phyloP scores from a whole-genome alignment of 1,284 basidiomycete species.

The Pterula multifida region DNA sequence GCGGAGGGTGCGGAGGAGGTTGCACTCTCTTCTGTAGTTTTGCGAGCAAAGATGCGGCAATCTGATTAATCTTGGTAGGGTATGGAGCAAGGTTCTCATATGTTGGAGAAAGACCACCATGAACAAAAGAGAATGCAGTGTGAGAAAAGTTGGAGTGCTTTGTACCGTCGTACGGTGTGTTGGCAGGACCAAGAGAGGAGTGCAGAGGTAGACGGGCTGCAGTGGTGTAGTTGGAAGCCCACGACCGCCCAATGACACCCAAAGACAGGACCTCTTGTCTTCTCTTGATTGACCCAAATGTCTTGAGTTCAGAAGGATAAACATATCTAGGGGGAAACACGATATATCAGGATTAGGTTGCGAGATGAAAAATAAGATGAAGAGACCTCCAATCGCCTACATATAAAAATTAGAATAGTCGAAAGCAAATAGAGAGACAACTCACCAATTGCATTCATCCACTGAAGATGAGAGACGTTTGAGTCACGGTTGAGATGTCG shows the following conservation, averaged over 20 bases:
- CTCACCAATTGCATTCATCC: slow-evolving; percentile 80
- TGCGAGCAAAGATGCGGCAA: slow-evolving; percentile 54
- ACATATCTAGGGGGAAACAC: slow-evolving; percentile 81
- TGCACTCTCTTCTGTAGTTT: slow-evolving; percentile 50
- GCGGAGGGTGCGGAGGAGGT: slow-evolving; percentile 71
- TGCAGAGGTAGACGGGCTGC: slow-evolving; percentile 74
- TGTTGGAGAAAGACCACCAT: slow-evolving; percentile 72
- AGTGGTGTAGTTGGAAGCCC: slow-evolving; percentile 80
- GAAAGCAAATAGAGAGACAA: slow-evolving; percentile 7
- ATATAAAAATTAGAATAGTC: slow-evolving; percentile 8
- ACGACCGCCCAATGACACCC: slow-evolving; percentile 73
- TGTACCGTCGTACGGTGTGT: slow-evolving; percentile 52
- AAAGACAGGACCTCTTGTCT: slow-evolving; percentile 64
- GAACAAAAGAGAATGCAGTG: slow-evolving; percentile 76
- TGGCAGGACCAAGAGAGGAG: slow-evolving; percentile 53
- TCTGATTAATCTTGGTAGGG: slow-evolving; percentile 67
- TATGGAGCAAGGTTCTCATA: slow-evolving; percentile 67
- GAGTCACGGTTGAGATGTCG: not conserved
- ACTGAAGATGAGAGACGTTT: slow-evolving; percentile 12
- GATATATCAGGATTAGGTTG: slow-evolving; percentile 1
- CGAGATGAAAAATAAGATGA: not conserved
- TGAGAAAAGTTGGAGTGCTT: slow-evolving; percentile 36
- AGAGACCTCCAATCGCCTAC: slow-evolving; percentile 72
- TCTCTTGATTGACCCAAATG: slow-evolving; percentile 59
- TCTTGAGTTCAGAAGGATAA: slow-evolving; percentile 64